A percentile compares a stretch with the other conserved stretches of the same genome.
Conservation (phyloP, 345 rosid genomes). For the Aurinia saxatilis region DNA sequence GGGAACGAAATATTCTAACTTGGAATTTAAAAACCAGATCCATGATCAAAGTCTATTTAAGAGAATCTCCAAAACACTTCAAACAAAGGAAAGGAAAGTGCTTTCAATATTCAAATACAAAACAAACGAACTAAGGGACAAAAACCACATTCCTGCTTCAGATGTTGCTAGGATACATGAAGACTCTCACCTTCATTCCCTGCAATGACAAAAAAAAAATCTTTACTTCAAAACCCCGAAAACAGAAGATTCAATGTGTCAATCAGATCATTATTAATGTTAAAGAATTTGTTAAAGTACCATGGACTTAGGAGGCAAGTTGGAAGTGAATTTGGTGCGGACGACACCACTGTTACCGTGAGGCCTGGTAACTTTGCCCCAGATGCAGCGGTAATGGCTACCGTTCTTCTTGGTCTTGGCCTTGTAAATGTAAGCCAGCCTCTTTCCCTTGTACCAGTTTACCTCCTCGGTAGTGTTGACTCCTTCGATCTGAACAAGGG, state of each 20-base stretch:
- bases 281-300: slow-evolving; percentile 15
- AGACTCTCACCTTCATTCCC: slow-evolving; percentile 55
- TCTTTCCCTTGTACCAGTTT: slow-evolving; percentile 49
- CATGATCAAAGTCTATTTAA: slow-evolving; percentile 21
- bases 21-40: slow-evolving; percentile 3
- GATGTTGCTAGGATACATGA: slow-evolving; percentile 49
- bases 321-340: slow-evolving; percentile 62
- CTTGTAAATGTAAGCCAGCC: slow-evolving; percentile 54
- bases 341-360: slow-evolving; percentile 72
- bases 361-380: slow-evolving; percentile 64
- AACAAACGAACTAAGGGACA: slow-evolving; percentile 16
- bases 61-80: slow-evolving; percentile 21
- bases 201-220: not conserved
- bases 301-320: slow-evolving; percentile 68
- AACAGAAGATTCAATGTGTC: not conserved
- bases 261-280: not conserved
- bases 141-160: slow-evolving; percentile 25
- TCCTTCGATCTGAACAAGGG: slow-evolving; percentile 61
- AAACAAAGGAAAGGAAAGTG: slow-evolving; percentile 16
- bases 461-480: slow-evolving; percentile 55
- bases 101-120: slow-evolving; percentile 22
- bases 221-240: not conserved
- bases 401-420: slow-evolving; percentile 51
- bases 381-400: slow-evolving; percentile 48
- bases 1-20: not conserved